Percentiles rank a stretch among this genome's conserved stretches.
These are phyloP conservation scores for Daldinia loculata DNA, from an alignment of 495 filamentous ascomycete genomes.

Conservation along the genomic window DNA sequence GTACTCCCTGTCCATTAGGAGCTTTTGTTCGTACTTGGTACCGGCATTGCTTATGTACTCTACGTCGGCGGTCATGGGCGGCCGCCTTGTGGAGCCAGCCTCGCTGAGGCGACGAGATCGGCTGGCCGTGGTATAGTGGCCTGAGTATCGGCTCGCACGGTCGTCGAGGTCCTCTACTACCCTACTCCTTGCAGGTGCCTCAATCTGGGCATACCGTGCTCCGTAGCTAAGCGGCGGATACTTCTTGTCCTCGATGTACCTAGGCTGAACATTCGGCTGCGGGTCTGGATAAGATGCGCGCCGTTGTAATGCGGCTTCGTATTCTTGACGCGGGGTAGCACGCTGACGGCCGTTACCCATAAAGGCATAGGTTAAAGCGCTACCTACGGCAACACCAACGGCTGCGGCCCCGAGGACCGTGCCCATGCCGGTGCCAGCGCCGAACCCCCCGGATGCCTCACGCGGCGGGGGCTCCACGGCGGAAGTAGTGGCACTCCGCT, in stretches of 20 bases:
- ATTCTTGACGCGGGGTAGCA: conserved; percentile 50
- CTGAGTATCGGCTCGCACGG: conserved; percentile 46
- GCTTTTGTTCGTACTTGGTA: conserved; percentile 14
- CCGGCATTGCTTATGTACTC: conserved; percentile 35
- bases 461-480: conserved; percentile 46
- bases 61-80: conserved; percentile 44
- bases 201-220: conserved; percentile 49
- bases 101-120: conserved; percentile 49
- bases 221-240: conserved; percentile 49
- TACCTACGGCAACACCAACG: conserved; percentile 79
- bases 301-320: conserved; percentile 46
- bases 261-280: conserved; percentile 42
- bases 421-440: conserved; percentile 55
- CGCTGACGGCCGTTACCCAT: conserved; percentile 62
- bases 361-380: conserved; percentile 78
- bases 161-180: conserved; percentile 56
- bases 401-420: conserved; percentile 72
- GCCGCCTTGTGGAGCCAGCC: conserved; percentile 41
- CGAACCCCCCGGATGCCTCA: conserved; percentile 44
- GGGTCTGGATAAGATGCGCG: conserved; percentile 52
- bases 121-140: conserved; percentile 38
- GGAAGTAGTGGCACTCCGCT: conserved; percentile 50
- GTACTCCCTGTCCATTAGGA: conserved; percentile 44
- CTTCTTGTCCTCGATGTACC: conserved; percentile 48
- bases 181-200: conserved; percentile 46